A percentile compares a stretch with the other conserved stretches of the same genome.
phyloP scores from a whole-genome alignment of 73 alveolate genomes.

The Paramecium octaurelia region DNA sequence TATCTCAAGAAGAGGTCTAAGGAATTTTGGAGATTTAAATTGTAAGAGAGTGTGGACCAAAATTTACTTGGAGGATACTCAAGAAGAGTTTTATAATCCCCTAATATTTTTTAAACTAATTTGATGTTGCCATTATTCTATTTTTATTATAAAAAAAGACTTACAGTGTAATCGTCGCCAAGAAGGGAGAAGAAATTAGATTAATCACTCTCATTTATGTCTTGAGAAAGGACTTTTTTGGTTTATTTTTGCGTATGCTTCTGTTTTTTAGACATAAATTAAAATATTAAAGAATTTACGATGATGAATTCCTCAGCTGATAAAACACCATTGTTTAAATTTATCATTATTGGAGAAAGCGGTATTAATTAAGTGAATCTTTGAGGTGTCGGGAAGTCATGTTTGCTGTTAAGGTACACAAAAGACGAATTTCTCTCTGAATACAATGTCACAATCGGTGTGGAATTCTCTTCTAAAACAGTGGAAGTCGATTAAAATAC shows the following conservation, averaged over 20 bases:
- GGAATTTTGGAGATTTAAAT: neutral
- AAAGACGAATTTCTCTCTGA: slow-evolving; percentile 68
- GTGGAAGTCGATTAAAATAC: slow-evolving; percentile 54
- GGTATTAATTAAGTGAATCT: slow-evolving; percentile 4
- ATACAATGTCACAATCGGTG: slow-evolving; percentile 83
- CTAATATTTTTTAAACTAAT: neutral
- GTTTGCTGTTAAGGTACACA: slow-evolving; percentile 68
- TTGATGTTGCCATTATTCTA: neutral
- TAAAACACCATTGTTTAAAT: slow-evolving; percentile 51
- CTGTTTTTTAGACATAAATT: slow-evolving; percentile 13
- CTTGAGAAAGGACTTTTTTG: neutral
- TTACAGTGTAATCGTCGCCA: neutral
- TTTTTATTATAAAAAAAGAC: neutral
- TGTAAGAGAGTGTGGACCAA: slow-evolving; percentile 17
- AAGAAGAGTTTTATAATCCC: neutral
- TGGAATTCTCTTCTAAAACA: slow-evolving; percentile 71
- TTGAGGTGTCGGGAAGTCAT: slow-evolving; percentile 80
- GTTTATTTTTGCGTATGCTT: neutral
- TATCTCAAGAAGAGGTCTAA: slow-evolving; percentile 18
- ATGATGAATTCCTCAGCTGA: slow-evolving; percentile 14
- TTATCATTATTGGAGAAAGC: slow-evolving; percentile 66
- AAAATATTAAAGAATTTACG: slow-evolving; percentile 21
- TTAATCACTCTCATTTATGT: neutral
- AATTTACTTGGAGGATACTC: neutral
- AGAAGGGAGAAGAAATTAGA: neutral